Conservation (phyloP, 768 basidiomycete species). For the Boletus huronensis region DNA sequence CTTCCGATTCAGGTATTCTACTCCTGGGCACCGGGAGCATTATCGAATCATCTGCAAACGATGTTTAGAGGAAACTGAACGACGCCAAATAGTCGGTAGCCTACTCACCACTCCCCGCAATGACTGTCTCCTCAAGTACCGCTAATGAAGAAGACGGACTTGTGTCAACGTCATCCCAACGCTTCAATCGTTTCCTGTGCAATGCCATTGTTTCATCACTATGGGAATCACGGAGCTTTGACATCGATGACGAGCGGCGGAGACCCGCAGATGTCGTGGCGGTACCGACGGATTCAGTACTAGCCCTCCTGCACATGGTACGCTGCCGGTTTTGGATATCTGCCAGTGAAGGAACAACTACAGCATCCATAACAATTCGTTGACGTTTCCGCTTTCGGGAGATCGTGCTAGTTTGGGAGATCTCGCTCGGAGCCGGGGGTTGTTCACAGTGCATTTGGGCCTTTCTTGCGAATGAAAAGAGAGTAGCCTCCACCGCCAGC, state of each 20-base stretch:
- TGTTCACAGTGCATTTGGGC: not conserved
- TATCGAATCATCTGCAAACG: slow-evolving; percentile 46
- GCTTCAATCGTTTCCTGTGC: slow-evolving; percentile 26
- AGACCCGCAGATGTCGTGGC: slow-evolving; percentile 11
- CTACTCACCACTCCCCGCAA: slow-evolving; percentile 34
- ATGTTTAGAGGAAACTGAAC: slow-evolving; percentile 2
- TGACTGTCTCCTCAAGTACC: slow-evolving; percentile 27
- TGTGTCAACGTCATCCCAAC: slow-evolving; percentile 18
- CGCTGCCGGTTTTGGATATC: slow-evolving; percentile 23
- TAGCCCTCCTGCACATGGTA: slow-evolving; percentile 20
- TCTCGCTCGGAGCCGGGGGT: not conserved
- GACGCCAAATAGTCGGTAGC: not conserved
- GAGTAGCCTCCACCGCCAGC: slow-evolving; percentile 21
- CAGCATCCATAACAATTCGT: slow-evolving; percentile 49
- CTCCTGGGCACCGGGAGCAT: slow-evolving; percentile 21
- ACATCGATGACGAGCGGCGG: slow-evolving; percentile 27
- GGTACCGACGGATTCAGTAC: slow-evolving; percentile 7
- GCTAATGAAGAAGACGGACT: slow-evolving; percentile 16
- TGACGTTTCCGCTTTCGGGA: slow-evolving; percentile 43
- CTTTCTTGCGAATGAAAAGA: slow-evolving; percentile 20
- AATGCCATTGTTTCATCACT: slow-evolving; percentile 9
- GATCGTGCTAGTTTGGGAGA: not conserved
- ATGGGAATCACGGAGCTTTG: slow-evolving; percentile 16
- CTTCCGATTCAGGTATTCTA: slow-evolving; percentile 19
- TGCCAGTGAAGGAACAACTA: slow-evolving; percentile 42